Conservation (phyloP, 1,284 basidiomycete species). For the Sporisorium iseilematis-ciliati region DNA sequence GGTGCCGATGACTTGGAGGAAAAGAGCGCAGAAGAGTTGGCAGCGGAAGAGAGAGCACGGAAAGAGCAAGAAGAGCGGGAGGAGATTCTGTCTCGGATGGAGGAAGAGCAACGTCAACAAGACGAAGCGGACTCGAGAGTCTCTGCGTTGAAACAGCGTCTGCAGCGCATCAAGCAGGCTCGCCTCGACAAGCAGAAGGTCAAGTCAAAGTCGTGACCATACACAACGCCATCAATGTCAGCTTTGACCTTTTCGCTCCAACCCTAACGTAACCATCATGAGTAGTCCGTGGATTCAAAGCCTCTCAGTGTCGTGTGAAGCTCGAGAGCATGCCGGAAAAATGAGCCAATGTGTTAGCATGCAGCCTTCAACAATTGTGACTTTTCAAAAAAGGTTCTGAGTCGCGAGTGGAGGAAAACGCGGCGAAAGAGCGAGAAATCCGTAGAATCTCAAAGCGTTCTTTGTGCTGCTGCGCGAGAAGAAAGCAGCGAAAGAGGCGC, state of each 20-base stretch:
- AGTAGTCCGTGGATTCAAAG: not conserved
- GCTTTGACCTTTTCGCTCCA: too few species aligned
- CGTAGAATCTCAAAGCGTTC: conserved; percentile 23
- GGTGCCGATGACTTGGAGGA: conserved; percentile 15
- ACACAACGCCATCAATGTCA: not conserved
- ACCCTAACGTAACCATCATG: too few species aligned
- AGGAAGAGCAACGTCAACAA: conserved; percentile 60
- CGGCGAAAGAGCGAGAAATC: conserved; percentile 40
- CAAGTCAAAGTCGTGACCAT: conserved; percentile 11
- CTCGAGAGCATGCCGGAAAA: not conserved
- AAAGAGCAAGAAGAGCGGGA: conserved; percentile 56
- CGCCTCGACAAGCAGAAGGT: conserved; percentile 36
- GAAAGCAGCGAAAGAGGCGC: not conserved
- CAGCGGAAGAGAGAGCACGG: conserved; percentile 41
- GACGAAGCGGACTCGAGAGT: conserved; percentile 61
- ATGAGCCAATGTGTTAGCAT: not conserved
- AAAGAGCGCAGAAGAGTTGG: conserved; percentile 30
- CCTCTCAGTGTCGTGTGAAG: conserved; percentile 9
- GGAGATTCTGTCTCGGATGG: conserved; percentile 57
- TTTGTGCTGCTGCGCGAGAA: not conserved
- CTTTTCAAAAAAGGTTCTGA: not conserved
- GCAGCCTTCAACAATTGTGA: not conserved
- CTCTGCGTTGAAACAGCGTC: conserved; percentile 41
- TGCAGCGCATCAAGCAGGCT: conserved; percentile 49
- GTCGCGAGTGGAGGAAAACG: conserved; percentile 36